These are phyloP conservation scores for Fusarium abutilonis DNA, from an alignment of 2,329 filamentous ascomycete genomes.

Conservation along the genomic window DNA sequence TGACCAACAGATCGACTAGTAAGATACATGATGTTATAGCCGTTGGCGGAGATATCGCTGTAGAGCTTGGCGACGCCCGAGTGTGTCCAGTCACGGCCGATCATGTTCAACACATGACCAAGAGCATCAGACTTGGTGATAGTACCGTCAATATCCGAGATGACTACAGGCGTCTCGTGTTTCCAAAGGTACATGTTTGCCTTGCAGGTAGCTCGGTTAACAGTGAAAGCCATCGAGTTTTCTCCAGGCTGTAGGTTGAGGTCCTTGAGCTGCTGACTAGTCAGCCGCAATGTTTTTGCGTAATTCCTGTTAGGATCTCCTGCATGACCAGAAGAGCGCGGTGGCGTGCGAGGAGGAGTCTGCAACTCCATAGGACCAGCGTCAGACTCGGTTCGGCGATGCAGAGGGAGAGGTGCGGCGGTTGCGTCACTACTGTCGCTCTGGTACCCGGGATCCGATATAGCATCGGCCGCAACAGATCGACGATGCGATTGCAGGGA, in stretches of 20 bases:
- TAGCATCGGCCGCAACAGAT: conserved; percentile 76
- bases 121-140: conserved; percentile 98
- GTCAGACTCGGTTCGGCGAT: conserved; percentile 75
- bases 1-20: conserved; percentile 94
- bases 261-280: conserved; percentile 92
- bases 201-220: conserved; percentile 91
- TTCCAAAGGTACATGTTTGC: conserved; percentile 96
- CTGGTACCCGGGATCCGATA: conserved; percentile 94
- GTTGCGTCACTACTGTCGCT: conserved; percentile 80
- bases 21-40: conserved; percentile 98
- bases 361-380: conserved; percentile 63
- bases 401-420: conserved; percentile 58
- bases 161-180: conserved; percentile 90
- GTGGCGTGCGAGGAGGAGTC: conserved; percentile 75
- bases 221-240: conserved; percentile 95
- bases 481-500: conserved; percentile 57
- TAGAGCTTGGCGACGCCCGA: conserved; percentile 96
- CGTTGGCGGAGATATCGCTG: conserved; percentile 92
- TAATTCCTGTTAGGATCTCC: conserved; percentile 86
- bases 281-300: conserved; percentile 93
- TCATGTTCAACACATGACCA: conserved; percentile 94
- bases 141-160: conserved; percentile 98
- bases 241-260: conserved; percentile 84
- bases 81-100: conserved; percentile 98
- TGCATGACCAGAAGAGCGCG: conserved; percentile 66